A percentile compares a stretch with the other conserved stretches of the same genome.
phyloP scores from a whole-genome alignment of 352 stramenopile genomes.

The Saprolegnia parasitica region DNA sequence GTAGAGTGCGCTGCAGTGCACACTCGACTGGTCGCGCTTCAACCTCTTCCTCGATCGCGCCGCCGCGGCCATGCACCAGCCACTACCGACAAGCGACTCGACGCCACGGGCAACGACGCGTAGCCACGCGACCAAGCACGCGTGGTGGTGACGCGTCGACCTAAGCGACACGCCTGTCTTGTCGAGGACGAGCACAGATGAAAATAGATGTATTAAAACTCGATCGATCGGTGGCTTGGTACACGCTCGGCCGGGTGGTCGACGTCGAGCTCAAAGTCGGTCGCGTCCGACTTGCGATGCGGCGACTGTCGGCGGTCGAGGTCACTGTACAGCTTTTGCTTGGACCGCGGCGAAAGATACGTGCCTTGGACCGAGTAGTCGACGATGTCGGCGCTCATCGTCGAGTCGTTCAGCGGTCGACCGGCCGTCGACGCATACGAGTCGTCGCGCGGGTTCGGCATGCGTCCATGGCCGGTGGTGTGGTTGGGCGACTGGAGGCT shows the following conservation, averaged over 20 bases:
- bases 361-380: constrained; percentile 17
- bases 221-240: constrained; percentile 44
- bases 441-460: not conserved
- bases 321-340: constrained; percentile 13
- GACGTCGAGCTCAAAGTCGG: constrained; percentile 19
- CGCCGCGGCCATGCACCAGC: constrained; percentile 34
- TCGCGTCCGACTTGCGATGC: constrained; percentile 16
- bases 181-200: not conserved
- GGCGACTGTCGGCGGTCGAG: constrained; percentile 9
- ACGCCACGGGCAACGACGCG: not conserved
- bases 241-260: constrained; percentile 27
- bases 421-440: constrained; percentile 13
- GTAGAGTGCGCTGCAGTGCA: constrained; percentile 54
- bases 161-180: too few species aligned
- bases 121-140: not conserved
- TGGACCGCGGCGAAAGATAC: constrained; percentile 11
- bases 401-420: not conserved
- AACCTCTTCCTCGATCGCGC: constrained; percentile 62
- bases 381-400: constrained; percentile 14
- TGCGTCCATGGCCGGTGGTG: not conserved
- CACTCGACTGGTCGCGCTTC: constrained; percentile 49
- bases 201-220: constrained; percentile 45
- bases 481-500: not conserved
- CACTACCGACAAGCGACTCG: not conserved
- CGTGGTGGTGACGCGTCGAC: not conserved